Base-by-base conservation (phyloP, 164 flowering plant genomes). In the Akebia trifoliata region DNA sequence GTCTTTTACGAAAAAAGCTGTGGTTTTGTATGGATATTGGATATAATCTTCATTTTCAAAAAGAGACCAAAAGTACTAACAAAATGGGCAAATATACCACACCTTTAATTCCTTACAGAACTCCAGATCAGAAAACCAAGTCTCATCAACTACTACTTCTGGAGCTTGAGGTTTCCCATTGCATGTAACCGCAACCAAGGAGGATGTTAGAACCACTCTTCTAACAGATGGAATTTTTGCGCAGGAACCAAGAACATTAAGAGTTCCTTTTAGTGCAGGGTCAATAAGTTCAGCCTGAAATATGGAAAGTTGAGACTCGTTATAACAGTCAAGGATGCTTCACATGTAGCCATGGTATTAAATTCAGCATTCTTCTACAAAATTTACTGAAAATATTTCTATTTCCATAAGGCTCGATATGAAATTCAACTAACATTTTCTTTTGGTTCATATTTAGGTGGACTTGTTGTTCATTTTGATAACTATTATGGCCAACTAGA, bases 201-300 rank as follows among this genome's bases (percentile, higher is more conserved):
- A 81, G 52, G 86, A 77, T 15, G 86, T 81, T 15, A 81, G 4
- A 28, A 81, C 64, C 34, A 81, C 81, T 53, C 83, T 68, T 71
- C 69, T 79, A 63, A 79, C 48, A 28, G 76, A 65, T 47, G 76
- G 43, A 24, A 44, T 56, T 67, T 65, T 81, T 50, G 68, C 64
- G 50, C 82, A 78, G 21, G 85, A 81, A 12, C 50, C 56, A 38
- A 74, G 70, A 31, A 74, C 70, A 57, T 71, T 74, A n/a, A 74
- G 50, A 4, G 78, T 74, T 60, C 86, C 86, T 50, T 73, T 81
- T 35, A 79, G 48, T 2, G 86, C 81, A 31, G 81, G 81, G 20
- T 73, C 81, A 42, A 81, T 54, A 17, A 81, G 12, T 36, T 81
- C 81, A 4, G 56, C 62, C 86, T 78, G 75, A 58, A 63, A 65